phyloP scores from a whole-genome alignment of 108 stramenopile genomes.

The Pseudonitzschia pungens region DNA sequence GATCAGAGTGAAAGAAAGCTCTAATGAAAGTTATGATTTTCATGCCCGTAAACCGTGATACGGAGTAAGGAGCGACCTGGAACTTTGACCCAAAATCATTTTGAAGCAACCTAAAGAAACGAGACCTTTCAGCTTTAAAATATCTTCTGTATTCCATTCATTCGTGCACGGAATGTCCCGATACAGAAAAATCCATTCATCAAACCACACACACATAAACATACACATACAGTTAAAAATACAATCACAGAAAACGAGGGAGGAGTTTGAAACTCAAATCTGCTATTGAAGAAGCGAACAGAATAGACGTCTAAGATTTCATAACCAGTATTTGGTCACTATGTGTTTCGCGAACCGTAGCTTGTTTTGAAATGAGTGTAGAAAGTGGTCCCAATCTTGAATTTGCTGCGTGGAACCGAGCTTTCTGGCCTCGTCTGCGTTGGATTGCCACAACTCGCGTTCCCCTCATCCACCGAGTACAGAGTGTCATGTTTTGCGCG shows the following conservation, averaged over 20 bases:
- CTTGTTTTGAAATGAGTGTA: too few relatives aligned
- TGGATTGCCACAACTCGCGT: too few relatives aligned
- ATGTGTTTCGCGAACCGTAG: too few relatives aligned
- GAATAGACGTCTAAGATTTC: background rate
- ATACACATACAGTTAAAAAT: too few relatives aligned
- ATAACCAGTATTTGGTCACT: too few relatives aligned
- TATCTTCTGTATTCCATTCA: background rate
- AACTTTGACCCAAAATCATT: background rate
- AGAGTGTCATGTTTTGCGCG: constrained; percentile 24
- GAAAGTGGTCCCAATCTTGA: too few relatives aligned
- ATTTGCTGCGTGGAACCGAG: too few relatives aligned
- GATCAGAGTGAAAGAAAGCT: background rate
- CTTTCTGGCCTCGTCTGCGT: too few relatives aligned
- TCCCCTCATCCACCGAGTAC: too few relatives aligned
- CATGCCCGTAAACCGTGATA: constrained; percentile 3
- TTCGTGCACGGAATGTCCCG: background rate
- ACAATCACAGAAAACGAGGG: too few relatives aligned
- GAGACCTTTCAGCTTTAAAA: background rate
- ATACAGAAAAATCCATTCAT: too few relatives aligned
- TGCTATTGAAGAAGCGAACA: background rate
- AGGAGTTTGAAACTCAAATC: background rate
- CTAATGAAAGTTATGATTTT: background rate
- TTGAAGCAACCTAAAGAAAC: background rate
- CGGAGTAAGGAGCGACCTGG: background rate
- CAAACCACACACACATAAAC: too few relatives aligned